Evolutionary conservation across 495 filamentous ascomycete genomes (phyloP).

Genomic region (Hypomontagnella submonticulosa): DNA sequence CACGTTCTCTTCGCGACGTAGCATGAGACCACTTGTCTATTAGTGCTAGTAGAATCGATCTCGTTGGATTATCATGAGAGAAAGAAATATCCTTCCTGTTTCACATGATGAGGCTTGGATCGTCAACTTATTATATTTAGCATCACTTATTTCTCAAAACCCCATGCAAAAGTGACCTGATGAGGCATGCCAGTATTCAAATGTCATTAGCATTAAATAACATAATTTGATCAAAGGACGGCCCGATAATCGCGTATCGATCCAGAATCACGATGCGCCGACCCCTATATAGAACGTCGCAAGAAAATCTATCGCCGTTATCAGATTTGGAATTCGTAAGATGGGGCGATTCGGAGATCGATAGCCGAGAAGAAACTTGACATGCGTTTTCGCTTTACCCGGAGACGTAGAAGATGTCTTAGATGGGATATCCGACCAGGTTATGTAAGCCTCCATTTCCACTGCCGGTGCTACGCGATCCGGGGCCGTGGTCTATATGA

Average conservation of each 20-base stretch:
- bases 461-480: conserved; percentile 24
- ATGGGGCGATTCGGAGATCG: not conserved
- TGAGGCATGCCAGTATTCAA: too few species aligned
- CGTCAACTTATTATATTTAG: too few species aligned
- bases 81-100: too few species aligned
- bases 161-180: too few species aligned
- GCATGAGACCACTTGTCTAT: too few species aligned
- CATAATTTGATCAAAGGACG: conserved; percentile 6
- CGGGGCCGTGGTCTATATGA: conserved; percentile 9
- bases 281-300: not conserved
- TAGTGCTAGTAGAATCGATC: too few species aligned
- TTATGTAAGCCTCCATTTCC: conserved; percentile 26
- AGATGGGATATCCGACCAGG: conserved; percentile 14
- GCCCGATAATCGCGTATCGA: not conserved
- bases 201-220: conserved; percentile 43
- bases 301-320: not conserved
- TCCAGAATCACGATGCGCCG: not conserved
- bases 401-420: conserved; percentile 5
- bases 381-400: conserved; percentile 31
- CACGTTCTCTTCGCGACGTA: too few species aligned
- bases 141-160: too few species aligned
- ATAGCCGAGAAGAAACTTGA: conserved; percentile 10
- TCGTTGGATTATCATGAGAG: too few species aligned
- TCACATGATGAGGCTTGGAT: too few species aligned
- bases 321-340: conserved; percentile 31